phyloP scores from a whole-genome alignment of 2,329 filamentous ascomycete genomes.

The Coccinonectria pachysandricola region DNA sequence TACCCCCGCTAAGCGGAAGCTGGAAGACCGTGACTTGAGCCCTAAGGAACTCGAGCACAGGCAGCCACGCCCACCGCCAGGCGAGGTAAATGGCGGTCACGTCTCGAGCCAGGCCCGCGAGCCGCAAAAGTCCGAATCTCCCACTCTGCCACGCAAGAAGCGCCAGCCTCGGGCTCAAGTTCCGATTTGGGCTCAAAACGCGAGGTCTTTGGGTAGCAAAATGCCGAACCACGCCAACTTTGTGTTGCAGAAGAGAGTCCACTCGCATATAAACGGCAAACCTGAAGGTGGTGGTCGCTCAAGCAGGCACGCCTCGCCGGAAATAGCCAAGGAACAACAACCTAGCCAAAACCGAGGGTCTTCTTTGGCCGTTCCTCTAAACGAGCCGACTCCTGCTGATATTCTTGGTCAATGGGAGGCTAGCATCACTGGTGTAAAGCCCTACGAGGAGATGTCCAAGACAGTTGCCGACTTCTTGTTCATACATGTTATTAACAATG shows the following conservation, averaged over 20 bases:
- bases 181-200: slow-evolving; percentile 40
- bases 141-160: slow-evolving; percentile 28
- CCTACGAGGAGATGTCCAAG: slow-evolving; percentile 65
- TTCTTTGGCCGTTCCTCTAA: slow-evolving; percentile 13
- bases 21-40: slow-evolving; percentile 31
- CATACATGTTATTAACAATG: slow-evolving; percentile 54
- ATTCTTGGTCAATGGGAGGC: slow-evolving; percentile 51
- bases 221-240: slow-evolving; percentile 25
- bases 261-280: slow-evolving; percentile 29
- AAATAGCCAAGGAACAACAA: slow-evolving; percentile 27
- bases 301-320: slow-evolving; percentile 38
- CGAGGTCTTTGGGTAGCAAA: slow-evolving; percentile 24
- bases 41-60: slow-evolving; percentile 42
- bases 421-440: slow-evolving; percentile 59
- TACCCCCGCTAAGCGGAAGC: slow-evolving; percentile 31
- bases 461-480: slow-evolving; percentile 75
- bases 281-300: slow-evolving; percentile 16
- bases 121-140: slow-evolving; percentile 21
- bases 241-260: slow-evolving; percentile 17
- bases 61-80: slow-evolving; percentile 38
- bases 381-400: slow-evolving; percentile 22
- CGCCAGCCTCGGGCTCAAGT: slow-evolving; percentile 26
- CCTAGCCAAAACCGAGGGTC: slow-evolving; percentile 13
- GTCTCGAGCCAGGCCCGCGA: slow-evolving; percentile 7
- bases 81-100: slow-evolving; percentile 35